These are phyloP conservation scores for Apiospora phragmitis DNA, from an alignment of 2,329 filamentous ascomycete species.

Conservation along the genomic window DNA sequence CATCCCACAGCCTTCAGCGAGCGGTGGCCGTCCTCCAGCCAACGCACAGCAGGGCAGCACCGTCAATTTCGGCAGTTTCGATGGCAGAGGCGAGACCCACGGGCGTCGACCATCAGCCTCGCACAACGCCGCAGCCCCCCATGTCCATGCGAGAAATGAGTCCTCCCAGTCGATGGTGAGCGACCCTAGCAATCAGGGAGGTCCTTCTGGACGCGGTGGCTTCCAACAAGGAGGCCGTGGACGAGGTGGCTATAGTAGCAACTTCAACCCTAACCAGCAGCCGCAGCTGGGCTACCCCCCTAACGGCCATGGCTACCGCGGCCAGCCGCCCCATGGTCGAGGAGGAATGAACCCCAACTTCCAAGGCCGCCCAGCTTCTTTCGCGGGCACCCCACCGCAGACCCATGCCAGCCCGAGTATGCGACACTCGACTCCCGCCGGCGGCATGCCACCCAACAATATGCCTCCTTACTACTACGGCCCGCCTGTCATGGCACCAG, in stretches of 20 bases:
- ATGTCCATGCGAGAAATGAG: conserved; percentile 16
- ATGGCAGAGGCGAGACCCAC: conserved; percentile 72
- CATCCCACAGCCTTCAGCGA: conserved; percentile 83
- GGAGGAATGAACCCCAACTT: conserved; percentile 47
- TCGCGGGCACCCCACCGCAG: conserved; percentile 46
- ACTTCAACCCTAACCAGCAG: conserved; percentile 37
- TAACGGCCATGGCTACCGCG: conserved; percentile 37
- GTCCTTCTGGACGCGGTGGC: conserved; percentile 56
- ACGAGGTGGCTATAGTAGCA: conserved; percentile 46
- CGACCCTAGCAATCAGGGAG: conserved; percentile 65
- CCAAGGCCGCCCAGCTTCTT: conserved; percentile 42
- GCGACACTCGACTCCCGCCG: conserved; percentile 58
- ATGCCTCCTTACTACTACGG: conserved; percentile 63
- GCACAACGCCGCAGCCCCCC: conserved; percentile 9
- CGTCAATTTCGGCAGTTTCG: conserved; percentile 82
- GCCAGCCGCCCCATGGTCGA: conserved; percentile 49
- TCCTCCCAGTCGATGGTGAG: conserved; percentile 76
- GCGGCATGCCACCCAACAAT: conserved; percentile 55
- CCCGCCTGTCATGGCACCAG: conserved; percentile 58
- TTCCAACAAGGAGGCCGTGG: conserved; percentile 52
- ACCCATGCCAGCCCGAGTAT: conserved; percentile 43
- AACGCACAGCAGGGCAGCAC: conserved; percentile 65
- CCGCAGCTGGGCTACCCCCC: conserved; percentile 47
- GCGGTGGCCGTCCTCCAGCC: conserved; percentile 83
- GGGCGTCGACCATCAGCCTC: conserved; percentile 60